Percentiles rank a stretch among this genome's conserved stretches.
phyloP scores from a whole-genome alignment of 495 filamentous ascomycete genomes.

The Poronia punctata region DNA sequence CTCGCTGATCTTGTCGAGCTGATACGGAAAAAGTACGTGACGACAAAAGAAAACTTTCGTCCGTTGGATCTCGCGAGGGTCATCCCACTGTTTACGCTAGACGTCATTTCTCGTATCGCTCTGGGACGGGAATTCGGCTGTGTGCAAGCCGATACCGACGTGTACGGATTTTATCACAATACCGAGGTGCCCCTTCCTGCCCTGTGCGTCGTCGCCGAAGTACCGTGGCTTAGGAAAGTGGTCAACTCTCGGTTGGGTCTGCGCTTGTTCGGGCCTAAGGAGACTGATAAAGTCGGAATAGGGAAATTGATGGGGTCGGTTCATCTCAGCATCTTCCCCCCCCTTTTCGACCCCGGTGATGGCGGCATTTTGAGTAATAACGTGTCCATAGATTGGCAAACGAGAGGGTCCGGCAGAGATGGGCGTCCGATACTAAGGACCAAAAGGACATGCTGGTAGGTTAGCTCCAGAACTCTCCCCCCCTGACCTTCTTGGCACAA shows the following conservation, averaged over 20 bases:
- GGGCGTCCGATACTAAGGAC: conserved; percentile 16
- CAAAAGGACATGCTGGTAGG: conserved; percentile 35
- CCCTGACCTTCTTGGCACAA: not conserved
- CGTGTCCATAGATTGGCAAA: conserved; percentile 24
- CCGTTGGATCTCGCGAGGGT: conserved; percentile 34
- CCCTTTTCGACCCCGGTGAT: not conserved
- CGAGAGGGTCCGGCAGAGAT: conserved; percentile 30
- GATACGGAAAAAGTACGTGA: conserved; percentile 30
- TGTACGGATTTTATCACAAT: conserved; percentile 46
- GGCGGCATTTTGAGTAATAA: not conserved
- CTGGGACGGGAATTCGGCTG: conserved; percentile 59
- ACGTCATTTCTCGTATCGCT: conserved; percentile 57
- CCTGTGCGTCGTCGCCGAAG: conserved; percentile 42
- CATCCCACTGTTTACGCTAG: conserved; percentile 48
- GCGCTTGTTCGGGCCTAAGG: conserved; percentile 48
- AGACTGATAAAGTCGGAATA: conserved; percentile 44
- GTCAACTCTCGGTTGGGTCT: conserved; percentile 45
- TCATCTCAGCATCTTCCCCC: too few species aligned
- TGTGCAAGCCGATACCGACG: conserved; percentile 50
- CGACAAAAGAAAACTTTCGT: conserved; percentile 11
- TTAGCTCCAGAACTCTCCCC: conserved; percentile 6
- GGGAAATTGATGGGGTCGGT: conserved; percentile 45
- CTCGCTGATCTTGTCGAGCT: conserved; percentile 29
- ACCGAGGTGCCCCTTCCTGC: conserved; percentile 45
- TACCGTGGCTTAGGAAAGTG: conserved; percentile 48